Evolutionary conservation across 2,329 filamentous ascomycete genomes (phyloP).

Genomic region (Penicillium verrucosum): DNA sequence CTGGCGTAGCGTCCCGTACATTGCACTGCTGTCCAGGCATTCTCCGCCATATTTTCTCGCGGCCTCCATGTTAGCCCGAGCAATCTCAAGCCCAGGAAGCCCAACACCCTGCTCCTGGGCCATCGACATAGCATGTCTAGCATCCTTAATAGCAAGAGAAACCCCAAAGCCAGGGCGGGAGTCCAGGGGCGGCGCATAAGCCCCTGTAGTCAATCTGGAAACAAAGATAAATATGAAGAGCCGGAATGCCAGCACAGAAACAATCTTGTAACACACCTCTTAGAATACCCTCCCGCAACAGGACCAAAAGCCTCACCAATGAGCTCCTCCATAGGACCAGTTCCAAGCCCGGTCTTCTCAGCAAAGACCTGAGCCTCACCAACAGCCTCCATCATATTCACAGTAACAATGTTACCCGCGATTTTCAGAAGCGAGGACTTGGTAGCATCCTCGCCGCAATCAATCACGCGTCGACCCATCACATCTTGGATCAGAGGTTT

Average conservation of each 20-base stretch:
- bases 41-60: conserved; percentile 37
- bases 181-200: conserved; percentile 39
- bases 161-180: conserved; percentile 38
- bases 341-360: conserved; percentile 46
- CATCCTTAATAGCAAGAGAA: conserved; percentile 39
- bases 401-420: conserved; percentile 45
- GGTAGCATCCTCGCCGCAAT: conserved; percentile 44
- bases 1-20: conserved; percentile 38
- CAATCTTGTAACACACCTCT: conserved; percentile 27
- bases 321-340: conserved; percentile 41
- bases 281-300: conserved; percentile 44
- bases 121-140: conserved; percentile 35
- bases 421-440: conserved; percentile 46
- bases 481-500: conserved; percentile 44
- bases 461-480: conserved; percentile 44
- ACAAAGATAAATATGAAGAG: neutral
- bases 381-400: conserved; percentile 47
- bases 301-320: conserved; percentile 45
- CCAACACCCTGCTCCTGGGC: conserved; percentile 31
- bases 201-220: conserved; percentile 41
- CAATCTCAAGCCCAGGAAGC: conserved; percentile 34
- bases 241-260: neutral
- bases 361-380: conserved; percentile 48
- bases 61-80: conserved; percentile 36
- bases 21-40: conserved; percentile 39